Base-by-base conservation (phyloP, 2,329 filamentous ascomycete genomes). In the Fusarium devonianum region DNA sequence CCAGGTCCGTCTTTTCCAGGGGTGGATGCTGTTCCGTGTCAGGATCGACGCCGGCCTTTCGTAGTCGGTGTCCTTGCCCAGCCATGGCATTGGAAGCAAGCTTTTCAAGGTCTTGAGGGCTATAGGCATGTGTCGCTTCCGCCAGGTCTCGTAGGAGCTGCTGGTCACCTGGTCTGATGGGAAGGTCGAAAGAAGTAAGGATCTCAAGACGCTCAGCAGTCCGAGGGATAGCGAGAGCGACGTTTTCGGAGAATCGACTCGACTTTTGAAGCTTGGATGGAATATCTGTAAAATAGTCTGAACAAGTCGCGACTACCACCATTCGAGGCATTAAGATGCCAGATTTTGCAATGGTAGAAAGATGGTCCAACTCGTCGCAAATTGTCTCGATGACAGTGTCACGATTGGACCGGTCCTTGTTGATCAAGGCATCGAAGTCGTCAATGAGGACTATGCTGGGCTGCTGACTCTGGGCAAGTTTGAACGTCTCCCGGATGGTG, bases 101-200 rank as follows among this genome's bases (percentile, higher is more conserved):
- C 11, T 79, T 81, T n/a, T 77, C 75, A 2, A 97, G 76, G 68
- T 97, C 92, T 2, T 82, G 81, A 4, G 89, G 88, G 22, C 90
- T 95, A 69, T 90, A 97, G 4, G 92, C 93, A 65, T 97, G 92
- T 0, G 92, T 95, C 46, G 85, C 83, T 53, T 89, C 83, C 30
- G 87, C 87, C 32, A 96, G 74, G 13, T 78, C 74, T 4, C 78
- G 73, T 13, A 91, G 72, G 8, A 84, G 74, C 2, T 73, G 71
- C 3, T 86, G 77, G 7, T 75, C 74, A 7, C 75, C 78, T 4
- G 76, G 65, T n/a, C 68, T 73, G 34, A 83, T 74, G 19, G 68
- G 73, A 11, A 74, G 75, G 37, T 74, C 66, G 49, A 89, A 75
- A 6, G 82, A 83, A 21, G 83, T 79, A 16, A 97, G 71, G 10